Evolutionary conservation across 768 basidiomycete species (phyloP).

Genomic region (Termitomyces sp.): DNA sequence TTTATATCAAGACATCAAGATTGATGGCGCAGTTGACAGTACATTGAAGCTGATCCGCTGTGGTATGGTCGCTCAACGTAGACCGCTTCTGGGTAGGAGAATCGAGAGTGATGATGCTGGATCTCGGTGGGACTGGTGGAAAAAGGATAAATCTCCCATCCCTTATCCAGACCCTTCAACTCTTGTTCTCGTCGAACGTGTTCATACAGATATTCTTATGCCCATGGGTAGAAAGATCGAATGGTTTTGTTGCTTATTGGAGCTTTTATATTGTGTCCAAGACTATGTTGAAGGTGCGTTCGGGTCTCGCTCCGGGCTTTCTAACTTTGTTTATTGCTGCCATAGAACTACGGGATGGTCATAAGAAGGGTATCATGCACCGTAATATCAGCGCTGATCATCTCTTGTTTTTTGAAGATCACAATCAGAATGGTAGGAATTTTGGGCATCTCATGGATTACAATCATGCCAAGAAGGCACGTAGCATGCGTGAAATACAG

Average conservation of each 20-base stretch:
- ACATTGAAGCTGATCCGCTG: no score
- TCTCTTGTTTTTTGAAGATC: not conserved
- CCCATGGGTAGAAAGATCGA: no score
- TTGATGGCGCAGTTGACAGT: no score
- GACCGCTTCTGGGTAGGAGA: no score
- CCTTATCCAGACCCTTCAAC: no score
- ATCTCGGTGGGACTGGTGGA: no score
- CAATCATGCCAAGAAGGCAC: not conserved
- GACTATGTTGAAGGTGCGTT: not conserved
- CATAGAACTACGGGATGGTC: not conserved
- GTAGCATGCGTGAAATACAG: not conserved
- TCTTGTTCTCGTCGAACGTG: no score
- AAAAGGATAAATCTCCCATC: no score
- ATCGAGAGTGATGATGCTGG: no score
- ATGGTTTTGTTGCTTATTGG: not conserved
- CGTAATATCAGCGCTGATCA: not conserved
- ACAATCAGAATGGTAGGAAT: not conserved
- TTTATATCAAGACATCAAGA: no score
- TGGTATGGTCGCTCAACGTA: no score
- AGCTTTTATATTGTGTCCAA: not conserved
- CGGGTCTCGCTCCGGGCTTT: not conserved
- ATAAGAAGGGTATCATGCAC: not conserved
- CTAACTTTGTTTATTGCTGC: not conserved
- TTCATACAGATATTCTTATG: no score
- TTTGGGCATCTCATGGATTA: constrained; percentile 1